These are phyloP conservation scores for Mycogone perniciosa DNA, from an alignment of 2,329 filamentous ascomycete species.

Conservation along the genomic window DNA sequence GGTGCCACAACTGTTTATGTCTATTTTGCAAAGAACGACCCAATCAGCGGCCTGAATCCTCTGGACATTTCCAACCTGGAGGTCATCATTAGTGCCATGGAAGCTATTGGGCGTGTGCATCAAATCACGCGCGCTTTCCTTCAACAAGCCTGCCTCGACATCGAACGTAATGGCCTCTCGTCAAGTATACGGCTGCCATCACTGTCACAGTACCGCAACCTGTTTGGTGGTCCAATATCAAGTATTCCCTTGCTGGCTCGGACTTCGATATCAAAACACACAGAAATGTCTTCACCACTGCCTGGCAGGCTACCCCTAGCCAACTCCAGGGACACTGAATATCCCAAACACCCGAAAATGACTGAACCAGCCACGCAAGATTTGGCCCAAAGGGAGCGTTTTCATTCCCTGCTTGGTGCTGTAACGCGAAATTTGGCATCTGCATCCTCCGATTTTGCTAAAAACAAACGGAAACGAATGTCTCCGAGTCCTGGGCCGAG, in stretches of 20 bases:
- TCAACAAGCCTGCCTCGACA: slow-evolving; percentile 77
- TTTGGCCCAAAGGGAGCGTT: slow-evolving; percentile 22
- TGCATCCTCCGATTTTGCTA: slow-evolving; percentile 12
- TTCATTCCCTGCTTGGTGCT: slow-evolving; percentile 28
- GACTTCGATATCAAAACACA: slow-evolving; percentile 36
- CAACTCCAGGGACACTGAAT: slow-evolving; percentile 15
- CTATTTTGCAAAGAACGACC: slow-evolving; percentile 64
- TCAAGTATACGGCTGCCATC: slow-evolving; percentile 30
- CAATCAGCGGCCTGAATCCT: slow-evolving; percentile 51
- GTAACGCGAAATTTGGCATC: slow-evolving; percentile 25
- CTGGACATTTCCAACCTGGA: slow-evolving; percentile 50
- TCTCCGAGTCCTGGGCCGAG: slow-evolving; percentile 22
- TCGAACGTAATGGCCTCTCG: slow-evolving; percentile 49
- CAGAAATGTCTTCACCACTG: slow-evolving; percentile 34
- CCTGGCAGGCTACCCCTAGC: slow-evolving; percentile 39
- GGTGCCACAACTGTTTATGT: slow-evolving; percentile 79
- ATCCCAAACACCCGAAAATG: slow-evolving; percentile 7
- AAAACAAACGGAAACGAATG: slow-evolving; percentile 29
- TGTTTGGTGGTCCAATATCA: slow-evolving; percentile 24
- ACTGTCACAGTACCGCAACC: slow-evolving; percentile 27
- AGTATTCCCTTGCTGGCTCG: slow-evolving; percentile 45
- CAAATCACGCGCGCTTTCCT: slow-evolving; percentile 75
- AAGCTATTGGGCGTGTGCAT: slow-evolving; percentile 66
- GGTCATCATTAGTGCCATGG: slow-evolving; percentile 73
- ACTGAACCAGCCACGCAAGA: not conserved